Evolutionary conservation across 2,329 filamentous ascomycete genomes (phyloP), one percentile per base, ranked within the genome.

Genomic region (Clarireedia hainanense): DNA sequence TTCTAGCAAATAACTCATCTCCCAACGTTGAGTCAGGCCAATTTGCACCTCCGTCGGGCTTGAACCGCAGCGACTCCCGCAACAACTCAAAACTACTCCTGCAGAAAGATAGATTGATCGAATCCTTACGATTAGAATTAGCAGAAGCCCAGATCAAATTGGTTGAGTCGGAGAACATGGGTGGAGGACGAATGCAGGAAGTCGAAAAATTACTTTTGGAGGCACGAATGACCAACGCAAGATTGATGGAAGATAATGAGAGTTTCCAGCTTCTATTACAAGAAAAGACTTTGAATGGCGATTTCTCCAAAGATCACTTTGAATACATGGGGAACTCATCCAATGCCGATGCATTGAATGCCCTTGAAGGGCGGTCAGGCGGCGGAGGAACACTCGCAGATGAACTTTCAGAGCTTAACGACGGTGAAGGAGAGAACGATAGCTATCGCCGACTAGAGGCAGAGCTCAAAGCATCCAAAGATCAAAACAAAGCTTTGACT

Each of bases 161-260:
- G 26, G 87, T 96, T 27, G 92, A 97, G 71, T 85, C 94, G 54
- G 91, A 97, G 73, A 96, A 96, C 70, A 84, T 88, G 71, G 92
- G 91, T 52, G 92, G 91, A 52, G 91, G 90, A 47, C 85, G 88
- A 27, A 76, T 96, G 67, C 88, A 89, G 63, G 90, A 96, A 71
- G 81, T 97, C n/a, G 91, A 97, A 73, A 86, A 88, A 65, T 83
- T 89, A 61, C 80, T 97, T 52, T 84, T 96, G 73, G 92, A 97
- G 68, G 86, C 90, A 40, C 89, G 91, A 66, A 94, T 97, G 87
- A 88, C 91, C 63, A 99, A 97, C 69, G 94, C 94, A 56, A 84
- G 91, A 47, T 77, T 99, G 60, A 94, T 96, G 88, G 94, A 99
- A 73, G 94, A 99, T 72, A 97, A 97, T 67, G 94, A 99, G 73